Base-by-base conservation (phyloP, 768 basidiomycete species). In the Termitomyces titanicus region DNA sequence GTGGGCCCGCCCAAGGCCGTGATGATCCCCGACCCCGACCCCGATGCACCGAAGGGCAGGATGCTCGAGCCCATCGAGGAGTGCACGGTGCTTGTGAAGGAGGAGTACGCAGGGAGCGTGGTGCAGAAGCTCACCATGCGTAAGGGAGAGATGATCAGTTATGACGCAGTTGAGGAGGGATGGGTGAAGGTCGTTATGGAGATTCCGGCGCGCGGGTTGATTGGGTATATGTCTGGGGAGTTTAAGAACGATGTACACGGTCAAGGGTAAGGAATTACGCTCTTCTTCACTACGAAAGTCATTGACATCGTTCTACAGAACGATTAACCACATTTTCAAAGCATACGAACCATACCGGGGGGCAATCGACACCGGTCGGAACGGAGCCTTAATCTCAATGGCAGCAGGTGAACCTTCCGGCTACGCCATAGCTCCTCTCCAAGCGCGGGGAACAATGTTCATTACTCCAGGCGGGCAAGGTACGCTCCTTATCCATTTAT, bases 281-380 rank as follows among this genome's bases (percentile, higher is more conserved):
- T 39, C 7, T 22, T 3, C 27, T 20, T 31, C 37, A 33, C 6
- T 0, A 15, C 10, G 4, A 29, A 29, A 1, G 17, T 29, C 8
- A 11, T 27, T 55, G 13, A 37, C 44, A n/a, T 13, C 13, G 17
- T 29, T 31, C 11, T 51, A 3, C 8, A 77, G 75, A 46, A 77
- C 77, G n/a, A 74, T 80, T 53, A 79, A 78, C 57, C 79, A 80
- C 53, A 79, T 78, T 17, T 80, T 80, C 69, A 78, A 79, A 56
- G 77, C 66, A 1, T 80, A 80, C 48, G 73, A 76, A 48, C 70
- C 74, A 0, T 77, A 64, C 64, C 73, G 70, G 40, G 78, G 78
- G 3, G 64, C 63, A 9, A 74, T 79, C 31, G 77, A 79, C 52
- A 79, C 79, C 3, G 77, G 78, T 1, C 68, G 79, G 22, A 79